These are phyloP conservation scores for Colletotrichum higginsianum DNA, from an alignment of 2,329 filamentous ascomycete species.

Conservation along the genomic window DNA sequence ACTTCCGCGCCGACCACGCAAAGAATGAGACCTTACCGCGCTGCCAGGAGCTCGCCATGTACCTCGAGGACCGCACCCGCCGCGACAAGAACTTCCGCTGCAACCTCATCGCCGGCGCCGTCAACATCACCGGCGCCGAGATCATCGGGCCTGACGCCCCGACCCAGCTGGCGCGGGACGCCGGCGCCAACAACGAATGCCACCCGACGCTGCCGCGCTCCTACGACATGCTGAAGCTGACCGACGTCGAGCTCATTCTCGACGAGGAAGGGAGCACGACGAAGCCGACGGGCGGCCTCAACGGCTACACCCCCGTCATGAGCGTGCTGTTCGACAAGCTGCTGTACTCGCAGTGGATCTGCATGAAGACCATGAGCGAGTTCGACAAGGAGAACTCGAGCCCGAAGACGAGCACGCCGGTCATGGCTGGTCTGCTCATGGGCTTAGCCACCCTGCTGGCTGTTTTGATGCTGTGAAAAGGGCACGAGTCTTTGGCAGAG, in stretches of 20 bases:
- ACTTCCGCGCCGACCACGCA: conserved; percentile 36
- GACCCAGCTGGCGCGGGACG: conserved; percentile 7
- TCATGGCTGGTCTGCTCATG: conserved; percentile 12
- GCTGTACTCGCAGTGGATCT: conserved; percentile 41
- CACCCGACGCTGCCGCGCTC: conserved; percentile 32
- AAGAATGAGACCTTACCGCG: conserved; percentile 24
- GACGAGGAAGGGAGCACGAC: conserved; percentile 24
- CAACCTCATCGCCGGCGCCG: conserved; percentile 40
- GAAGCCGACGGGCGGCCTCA: conserved; percentile 30
- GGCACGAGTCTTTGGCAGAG: no score
- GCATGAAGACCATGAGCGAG: conserved; percentile 42
- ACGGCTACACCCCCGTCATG: conserved; percentile 41
- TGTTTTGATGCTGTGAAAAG: conserved; percentile 27
- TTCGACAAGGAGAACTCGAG: conserved; percentile 25
- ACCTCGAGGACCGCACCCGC: conserved; percentile 40
- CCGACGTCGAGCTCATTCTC: conserved; percentile 38
- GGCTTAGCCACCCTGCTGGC: conserved; percentile 14
- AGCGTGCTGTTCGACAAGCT: conserved; percentile 39
- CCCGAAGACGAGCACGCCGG: conserved; percentile 2
- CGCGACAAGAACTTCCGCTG: conserved; percentile 37
- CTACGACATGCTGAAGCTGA: conserved; percentile 36
- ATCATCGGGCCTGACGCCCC: conserved; percentile 38
- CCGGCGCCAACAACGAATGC: conserved; percentile 19
- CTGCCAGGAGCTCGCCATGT: conserved; percentile 38
- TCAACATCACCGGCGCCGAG: conserved; percentile 38